phyloP scores from a whole-genome alignment of 179 eudicot species.

The Heliamphora pulchella region DNA sequence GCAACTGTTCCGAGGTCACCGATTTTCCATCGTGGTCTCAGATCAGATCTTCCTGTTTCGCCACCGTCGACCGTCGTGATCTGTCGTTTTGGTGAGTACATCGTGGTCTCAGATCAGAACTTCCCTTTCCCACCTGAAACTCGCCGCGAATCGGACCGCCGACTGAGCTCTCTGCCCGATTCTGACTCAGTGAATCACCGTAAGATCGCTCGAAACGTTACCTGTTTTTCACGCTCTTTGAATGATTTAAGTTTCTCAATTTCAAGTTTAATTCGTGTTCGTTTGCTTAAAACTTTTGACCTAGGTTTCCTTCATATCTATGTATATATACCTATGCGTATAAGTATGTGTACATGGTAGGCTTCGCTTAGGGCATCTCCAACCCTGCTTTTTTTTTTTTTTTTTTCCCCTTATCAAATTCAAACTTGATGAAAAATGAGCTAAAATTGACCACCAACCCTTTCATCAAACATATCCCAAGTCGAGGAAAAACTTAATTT shows the following conservation, averaged over 20 bases:
- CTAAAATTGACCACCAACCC: too few species aligned
- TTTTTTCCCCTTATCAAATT: background rate
- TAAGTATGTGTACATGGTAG: background rate
- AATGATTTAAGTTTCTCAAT: background rate
- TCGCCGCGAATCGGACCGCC: slow-evolving; percentile 10
- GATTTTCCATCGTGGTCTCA: too few species aligned
- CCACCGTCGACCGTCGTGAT: too few species aligned
- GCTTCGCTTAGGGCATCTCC: too few species aligned
- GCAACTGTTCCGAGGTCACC: too few species aligned
- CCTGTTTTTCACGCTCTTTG: background rate
- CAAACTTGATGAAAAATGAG: too few species aligned
- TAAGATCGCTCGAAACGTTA: slow-evolving; percentile 7
- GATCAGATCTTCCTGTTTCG: too few species aligned
- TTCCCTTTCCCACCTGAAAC: background rate
- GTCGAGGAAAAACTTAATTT: too few species aligned
- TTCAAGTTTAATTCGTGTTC: background rate
- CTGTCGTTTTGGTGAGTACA: too few species aligned
- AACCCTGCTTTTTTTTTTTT: too few species aligned
- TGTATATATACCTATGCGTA: background rate
- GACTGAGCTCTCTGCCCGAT: background rate
- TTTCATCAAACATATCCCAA: too few species aligned
- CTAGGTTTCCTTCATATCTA: background rate
- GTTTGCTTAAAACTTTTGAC: background rate
- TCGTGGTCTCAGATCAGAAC: too few species aligned
- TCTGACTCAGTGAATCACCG: background rate